These are phyloP conservation scores for Epicoccum sorghinum DNA, from an alignment of 2,329 filamentous ascomycete genomes.

Conservation along the genomic window DNA sequence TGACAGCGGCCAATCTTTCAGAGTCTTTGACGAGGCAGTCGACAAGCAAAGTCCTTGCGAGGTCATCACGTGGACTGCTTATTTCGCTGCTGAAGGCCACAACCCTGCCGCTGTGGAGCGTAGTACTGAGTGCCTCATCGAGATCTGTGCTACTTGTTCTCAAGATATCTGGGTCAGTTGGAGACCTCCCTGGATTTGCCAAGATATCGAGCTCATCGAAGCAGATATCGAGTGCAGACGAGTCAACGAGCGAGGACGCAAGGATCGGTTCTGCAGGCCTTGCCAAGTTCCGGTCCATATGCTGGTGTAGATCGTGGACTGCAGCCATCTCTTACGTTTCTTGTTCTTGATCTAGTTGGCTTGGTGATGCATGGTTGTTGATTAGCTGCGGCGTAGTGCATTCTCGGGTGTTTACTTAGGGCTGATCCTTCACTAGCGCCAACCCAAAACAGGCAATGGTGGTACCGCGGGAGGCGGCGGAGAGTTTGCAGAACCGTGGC, in stretches of 20 bases:
- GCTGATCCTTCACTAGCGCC: constrained; percentile 3
- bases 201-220: not conserved
- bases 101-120: not conserved
- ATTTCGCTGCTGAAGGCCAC: constrained; percentile 4
- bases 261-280: constrained; percentile 3
- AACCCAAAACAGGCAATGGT: constrained; percentile 1
- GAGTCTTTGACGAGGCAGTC: constrained; percentile 45
- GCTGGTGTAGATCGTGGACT: not conserved
- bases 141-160: not conserved
- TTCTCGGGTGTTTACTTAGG: not conserved
- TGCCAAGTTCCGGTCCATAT: not conserved
- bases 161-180: not conserved
- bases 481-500: constrained; percentile 1
- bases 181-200: not conserved
- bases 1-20: constrained; percentile 46
- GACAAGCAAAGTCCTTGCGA: constrained; percentile 42
- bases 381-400: constrained; percentile 19
- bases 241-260: constrained; percentile 1
- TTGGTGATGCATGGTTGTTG: not conserved
- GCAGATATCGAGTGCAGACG: not conserved
- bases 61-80: not conserved
- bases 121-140: not conserved
- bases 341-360: not conserved
- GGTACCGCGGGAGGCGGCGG: not conserved
- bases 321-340: not conserved